Base-by-base conservation (phyloP, 2,329 filamentous ascomycete genomes). In the Aureobasidium subglaciale region DNA sequence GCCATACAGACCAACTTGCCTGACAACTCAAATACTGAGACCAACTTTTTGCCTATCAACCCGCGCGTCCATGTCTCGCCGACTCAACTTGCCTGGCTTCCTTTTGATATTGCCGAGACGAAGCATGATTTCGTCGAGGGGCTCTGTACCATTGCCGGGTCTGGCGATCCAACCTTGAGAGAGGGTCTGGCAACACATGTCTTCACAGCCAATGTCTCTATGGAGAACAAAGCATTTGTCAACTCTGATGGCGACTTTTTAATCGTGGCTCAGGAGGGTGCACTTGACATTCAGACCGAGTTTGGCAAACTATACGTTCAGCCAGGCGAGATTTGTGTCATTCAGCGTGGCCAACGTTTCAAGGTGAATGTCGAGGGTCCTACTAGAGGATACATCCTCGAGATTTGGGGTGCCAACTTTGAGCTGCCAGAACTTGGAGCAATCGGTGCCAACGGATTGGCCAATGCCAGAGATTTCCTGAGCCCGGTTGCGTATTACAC, bases 131-230 rank as follows among this genome's bases (percentile, higher is more conserved):
- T 79, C 58, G 64, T 73, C 13, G 65, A 74, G 53, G 76, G 77
- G 5, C 66, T 80, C 13, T 73, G 75, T 60, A 77, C 76, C 1
- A 67, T 80, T 15, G 74, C 70, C n/a, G 77, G 77, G 9, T 73
- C 73, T 32, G 77, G 77, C 13, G 76, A 79, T 37, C 73, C 77
- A 4, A 79, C 73, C 13, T 68, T 76, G 27, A 68, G 70, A 52
- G 75, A 79, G 56, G 77, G 77, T 4, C 62, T 79, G 16, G 76
- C 76, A 1, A 67, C 75, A 1, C 75, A 78, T 59, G 69, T 78
- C 24, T 80, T 77, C 61, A 69, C 71, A 57, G 70, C 74, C 59
- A 78, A 77, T 59, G 62, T 64, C 1, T 72, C 66, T 40, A 79
- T 80, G 77, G 63, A 65, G 2, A 66, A 68, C 9, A 67, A 71